These are phyloP conservation scores for Phytophthora macrochlamydospora DNA, from an alignment of 352 stramenopile species.

Conservation along the genomic window DNA sequence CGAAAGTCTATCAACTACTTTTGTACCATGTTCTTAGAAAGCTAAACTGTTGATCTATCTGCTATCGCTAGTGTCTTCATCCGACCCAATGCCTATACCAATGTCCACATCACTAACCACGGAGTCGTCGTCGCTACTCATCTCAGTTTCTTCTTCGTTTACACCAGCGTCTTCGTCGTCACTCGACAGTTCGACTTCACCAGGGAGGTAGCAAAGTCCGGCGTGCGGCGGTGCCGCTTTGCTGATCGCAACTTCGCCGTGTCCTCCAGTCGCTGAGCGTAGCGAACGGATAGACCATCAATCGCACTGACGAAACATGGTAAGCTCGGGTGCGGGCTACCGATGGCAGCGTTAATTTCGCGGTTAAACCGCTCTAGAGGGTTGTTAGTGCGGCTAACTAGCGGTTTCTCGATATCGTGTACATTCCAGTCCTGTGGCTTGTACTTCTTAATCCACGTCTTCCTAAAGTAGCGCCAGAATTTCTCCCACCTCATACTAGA, in stretches of 20 bases:
- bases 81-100: no score
- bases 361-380: conserved; percentile 2
- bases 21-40: neutral
- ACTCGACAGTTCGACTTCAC: neutral
- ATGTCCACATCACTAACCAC: neutral
- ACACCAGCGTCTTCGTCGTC: neutral
- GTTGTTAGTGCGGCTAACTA: conserved; percentile 1
- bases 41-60: neutral
- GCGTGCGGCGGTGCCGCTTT: neutral
- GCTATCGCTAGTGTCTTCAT: no score
- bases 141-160: neutral
- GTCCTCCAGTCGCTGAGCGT: neutral
- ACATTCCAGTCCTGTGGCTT: conserved; percentile 1
- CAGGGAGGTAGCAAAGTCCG: neutral
- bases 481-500: neutral
- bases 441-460: conserved; percentile 1
- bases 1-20: neutral
- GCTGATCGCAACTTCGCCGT: neutral
- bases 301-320: neutral
- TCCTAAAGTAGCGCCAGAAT: conserved; percentile 2
- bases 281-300: neutral
- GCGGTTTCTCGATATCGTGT: conserved; percentile 1
- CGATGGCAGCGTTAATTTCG: neutral
- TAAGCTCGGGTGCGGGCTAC: neutral
- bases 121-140: neutral